A percentile compares a stretch with the other conserved stretches of the same genome.
Conservation (phyloP, 75 land plant species). For the Sequoia sempervirens region DNA sequence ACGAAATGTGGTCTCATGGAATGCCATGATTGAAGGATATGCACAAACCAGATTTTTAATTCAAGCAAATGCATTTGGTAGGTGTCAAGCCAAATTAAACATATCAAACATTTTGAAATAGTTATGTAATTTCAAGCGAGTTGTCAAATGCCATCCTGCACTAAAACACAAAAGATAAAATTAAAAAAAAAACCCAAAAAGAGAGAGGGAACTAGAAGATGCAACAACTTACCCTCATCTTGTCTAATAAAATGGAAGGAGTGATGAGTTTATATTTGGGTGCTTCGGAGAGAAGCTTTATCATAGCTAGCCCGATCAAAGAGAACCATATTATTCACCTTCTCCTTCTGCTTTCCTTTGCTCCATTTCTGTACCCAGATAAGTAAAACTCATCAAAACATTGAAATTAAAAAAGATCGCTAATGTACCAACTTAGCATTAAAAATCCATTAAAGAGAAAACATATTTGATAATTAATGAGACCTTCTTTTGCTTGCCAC, state of each 20-base stretch:
- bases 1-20: too few species aligned
- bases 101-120: background rate
- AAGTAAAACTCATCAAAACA: background rate
- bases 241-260: constrained; percentile 48
- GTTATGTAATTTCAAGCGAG: background rate
- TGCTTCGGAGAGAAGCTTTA: constrained; percentile 60
- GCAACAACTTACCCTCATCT: constrained; percentile 36
- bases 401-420: background rate
- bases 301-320: constrained; percentile 69
- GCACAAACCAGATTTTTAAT: too few species aligned
- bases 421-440: background rate
- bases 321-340: constrained; percentile 66
- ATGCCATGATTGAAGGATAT: too few species aligned
- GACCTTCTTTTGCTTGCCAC: constrained; percentile 33
- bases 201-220: background rate
- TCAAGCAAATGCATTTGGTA: too few species aligned
- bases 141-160: too few species aligned
- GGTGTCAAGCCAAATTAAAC: background rate
- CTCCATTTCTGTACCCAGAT: constrained; percentile 36
- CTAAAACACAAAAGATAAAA: too few species aligned
- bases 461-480: background rate
- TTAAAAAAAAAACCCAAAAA: background rate
- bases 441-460: background rate
- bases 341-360: constrained; percentile 70
- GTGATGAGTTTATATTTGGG: constrained; percentile 70